These are phyloP conservation scores for Lactarius sanguifluus DNA, from an alignment of 768 basidiomycete species.

Conservation along the genomic window DNA sequence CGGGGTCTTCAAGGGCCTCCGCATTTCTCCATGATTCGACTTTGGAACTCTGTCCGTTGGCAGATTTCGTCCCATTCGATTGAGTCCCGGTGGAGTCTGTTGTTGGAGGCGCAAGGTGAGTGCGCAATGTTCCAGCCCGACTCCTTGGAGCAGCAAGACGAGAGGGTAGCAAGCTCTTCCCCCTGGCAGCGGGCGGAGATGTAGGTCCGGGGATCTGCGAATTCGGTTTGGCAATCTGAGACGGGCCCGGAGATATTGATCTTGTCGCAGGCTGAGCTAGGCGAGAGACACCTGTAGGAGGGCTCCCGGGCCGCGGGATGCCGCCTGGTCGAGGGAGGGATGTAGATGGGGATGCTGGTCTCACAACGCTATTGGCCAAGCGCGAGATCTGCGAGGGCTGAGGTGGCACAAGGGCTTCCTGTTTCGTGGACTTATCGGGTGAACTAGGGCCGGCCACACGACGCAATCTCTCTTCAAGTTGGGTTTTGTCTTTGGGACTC, in stretches of 20 bases:
- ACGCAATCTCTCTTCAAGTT: constrained; percentile 85
- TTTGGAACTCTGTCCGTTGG: constrained; percentile 25
- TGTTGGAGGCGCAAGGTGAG: constrained; percentile 11
- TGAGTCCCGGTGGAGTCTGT: background rate
- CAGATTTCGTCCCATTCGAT: constrained; percentile 14
- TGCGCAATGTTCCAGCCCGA: constrained; percentile 38
- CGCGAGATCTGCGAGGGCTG: constrained; percentile 51
- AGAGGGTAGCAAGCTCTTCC: constrained; percentile 73
- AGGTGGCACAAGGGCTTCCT: constrained; percentile 43
- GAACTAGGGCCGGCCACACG: constrained; percentile 71
- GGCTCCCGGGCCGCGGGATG: constrained; percentile 50
- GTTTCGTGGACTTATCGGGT: constrained; percentile 43
- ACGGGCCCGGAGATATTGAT: constrained; percentile 41
- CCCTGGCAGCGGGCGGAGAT: constrained; percentile 45
- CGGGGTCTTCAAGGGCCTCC: constrained; percentile 22
- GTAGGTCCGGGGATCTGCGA: constrained; percentile 37
- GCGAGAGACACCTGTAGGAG: constrained; percentile 44
- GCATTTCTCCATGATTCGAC: constrained; percentile 26
- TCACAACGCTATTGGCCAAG: constrained; percentile 45
- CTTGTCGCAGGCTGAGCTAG: constrained; percentile 43
- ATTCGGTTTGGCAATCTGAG: constrained; percentile 32
- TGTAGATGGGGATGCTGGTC: constrained; percentile 52
- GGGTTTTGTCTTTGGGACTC: constrained; percentile 85
- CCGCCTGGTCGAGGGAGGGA: constrained; percentile 42
- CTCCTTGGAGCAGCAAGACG: constrained; percentile 66